phyloP scores from a whole-genome alignment of 1,139 yeast genomes.

The Geotrichum bryndzae region DNA sequence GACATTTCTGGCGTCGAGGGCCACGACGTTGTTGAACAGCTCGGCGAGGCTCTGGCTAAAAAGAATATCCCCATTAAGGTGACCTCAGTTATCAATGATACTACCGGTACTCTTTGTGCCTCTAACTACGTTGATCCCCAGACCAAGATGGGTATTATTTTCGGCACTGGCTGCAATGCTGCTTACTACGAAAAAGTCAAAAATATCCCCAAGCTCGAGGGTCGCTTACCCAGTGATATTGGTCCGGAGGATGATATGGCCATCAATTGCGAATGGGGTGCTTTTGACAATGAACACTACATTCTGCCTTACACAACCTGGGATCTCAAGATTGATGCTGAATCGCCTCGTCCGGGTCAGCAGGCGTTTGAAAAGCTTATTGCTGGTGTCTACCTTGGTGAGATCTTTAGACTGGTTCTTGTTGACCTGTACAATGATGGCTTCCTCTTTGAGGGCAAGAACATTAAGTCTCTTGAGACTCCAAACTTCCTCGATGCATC shows the following conservation, averaged over 20 bases:
- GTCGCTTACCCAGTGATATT: slow-evolving; percentile 59
- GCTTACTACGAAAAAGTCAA: slow-evolving; percentile 81
- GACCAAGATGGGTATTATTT: slow-evolving; percentile 90
- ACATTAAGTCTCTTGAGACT: slow-evolving; percentile 50
- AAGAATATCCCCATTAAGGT: slow-evolving; percentile 70
- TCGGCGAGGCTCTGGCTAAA: slow-evolving; percentile 65
- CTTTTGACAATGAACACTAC: slow-evolving; percentile 84
- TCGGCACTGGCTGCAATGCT: slow-evolving; percentile 96
- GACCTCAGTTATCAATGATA: slow-evolving; percentile 91
- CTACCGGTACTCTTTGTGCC: slow-evolving; percentile 95
- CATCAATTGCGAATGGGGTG: slow-evolving; percentile 97
- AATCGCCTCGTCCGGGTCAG: slow-evolving; percentile 94
- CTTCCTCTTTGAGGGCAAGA: slow-evolving; percentile 63
- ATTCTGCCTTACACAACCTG: slow-evolving; percentile 82
- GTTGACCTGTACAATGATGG: slow-evolving; percentile 64
- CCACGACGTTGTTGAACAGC: slow-evolving; percentile 85
- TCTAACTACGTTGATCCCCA: slow-evolving; percentile 86
- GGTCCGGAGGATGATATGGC: slow-evolving; percentile 72
- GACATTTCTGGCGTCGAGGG: slow-evolving; percentile 94
- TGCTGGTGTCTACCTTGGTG: slow-evolving; percentile 94
- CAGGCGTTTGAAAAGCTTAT: slow-evolving; percentile 97
- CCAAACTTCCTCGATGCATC: slow-evolving; percentile 83
- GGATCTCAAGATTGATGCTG: slow-evolving; percentile 71
- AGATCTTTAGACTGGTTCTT: slow-evolving; percentile 73
- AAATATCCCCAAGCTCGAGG: slow-evolving; percentile 79